Evolutionary conservation across 176 grass and related monocot genomes (phyloP).

Genomic region (Lolium multiflorum): DNA sequence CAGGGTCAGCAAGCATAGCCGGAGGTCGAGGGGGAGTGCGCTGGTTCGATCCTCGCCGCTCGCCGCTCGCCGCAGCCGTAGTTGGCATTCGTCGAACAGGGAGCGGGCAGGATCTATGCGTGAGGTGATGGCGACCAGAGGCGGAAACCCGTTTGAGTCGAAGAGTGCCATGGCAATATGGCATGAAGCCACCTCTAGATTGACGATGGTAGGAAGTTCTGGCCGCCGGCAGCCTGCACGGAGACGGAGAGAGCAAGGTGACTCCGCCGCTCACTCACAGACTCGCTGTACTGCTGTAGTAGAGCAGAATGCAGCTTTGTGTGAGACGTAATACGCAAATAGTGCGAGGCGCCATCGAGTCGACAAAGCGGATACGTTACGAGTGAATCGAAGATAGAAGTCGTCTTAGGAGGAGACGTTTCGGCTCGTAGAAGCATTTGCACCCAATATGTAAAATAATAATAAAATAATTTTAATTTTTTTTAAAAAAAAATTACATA

Average conservation of each 20-base stretch:
- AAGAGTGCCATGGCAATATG: not conserved
- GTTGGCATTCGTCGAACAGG: conserved; percentile 35
- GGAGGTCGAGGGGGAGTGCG: not conserved
- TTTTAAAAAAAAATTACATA: too few relatives aligned
- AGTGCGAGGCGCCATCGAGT: too few relatives aligned
- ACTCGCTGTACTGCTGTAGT: not conserved
- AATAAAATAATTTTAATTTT: too few relatives aligned
- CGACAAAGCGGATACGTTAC: too few relatives aligned
- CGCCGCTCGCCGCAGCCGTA: not conserved
- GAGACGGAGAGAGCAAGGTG: not conserved
- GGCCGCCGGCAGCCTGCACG: not conserved
- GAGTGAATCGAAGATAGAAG: too few relatives aligned
- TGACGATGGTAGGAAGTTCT: not conserved
- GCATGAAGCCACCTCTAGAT: not conserved
- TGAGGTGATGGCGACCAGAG: not conserved
- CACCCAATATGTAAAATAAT: too few relatives aligned
- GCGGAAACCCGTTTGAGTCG: not conserved
- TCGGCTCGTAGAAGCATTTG: too few relatives aligned
- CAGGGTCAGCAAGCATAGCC: not conserved
- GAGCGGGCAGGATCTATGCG: not conserved
- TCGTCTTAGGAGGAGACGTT: too few relatives aligned
- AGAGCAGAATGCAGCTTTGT: too few relatives aligned
- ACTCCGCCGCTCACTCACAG: not conserved
- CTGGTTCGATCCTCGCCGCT: not conserved
- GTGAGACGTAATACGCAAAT: too few relatives aligned